Evolutionary conservation across 2,329 filamentous ascomycete species (phyloP), one percentile per base, ranked within the genome.

Genomic region (Colletotrichum liriopes): DNA sequence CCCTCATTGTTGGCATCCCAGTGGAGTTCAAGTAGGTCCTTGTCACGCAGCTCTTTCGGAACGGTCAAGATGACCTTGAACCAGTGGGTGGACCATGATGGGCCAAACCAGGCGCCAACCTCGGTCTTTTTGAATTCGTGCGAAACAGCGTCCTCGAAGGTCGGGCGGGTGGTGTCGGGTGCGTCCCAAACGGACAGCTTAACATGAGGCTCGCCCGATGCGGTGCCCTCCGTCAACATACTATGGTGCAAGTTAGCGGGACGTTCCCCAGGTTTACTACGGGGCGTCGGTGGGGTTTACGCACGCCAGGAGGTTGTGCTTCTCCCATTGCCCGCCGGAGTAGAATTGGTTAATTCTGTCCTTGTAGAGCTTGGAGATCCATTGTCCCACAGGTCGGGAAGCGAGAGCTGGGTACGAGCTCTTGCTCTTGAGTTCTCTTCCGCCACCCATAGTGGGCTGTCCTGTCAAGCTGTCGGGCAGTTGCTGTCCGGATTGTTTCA

Each of bases 71-170:
- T 86, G 67, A 98, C 90, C 77, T 92, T 94, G 88, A 99, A 97
- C 96, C 96, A 99, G 82, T 98, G 96, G 11, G 96, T 99, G 1
- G 95, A 93, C 96, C 96, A 99, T 45, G 95, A 96, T 2, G 96
- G 96, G 0, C 96, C 96, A 77, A 98, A 98, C 8, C 87, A 90
- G 70, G 93, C 88, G 71, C 96, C 95, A 66, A 95, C 91, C 23
- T 89, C 85, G 11, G 95, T 93, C 60, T 92, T 88, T 63, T 88
- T 89, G 85, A 96, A 99, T 8, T 92, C 85, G 76, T 97, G 91
- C 59, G 85, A 86, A n/a, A 87, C 85, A 7, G 95, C 96, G 67
- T 98, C 94, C 74, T 95, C 85, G 84, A 99, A 99, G 4, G 92
- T 92, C 2, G 96, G 96, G 20, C 96, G 91, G 35, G 91, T 88